phyloP scores from a whole-genome alignment of 805 yeast species.

The Metschnikowia peoriensis region DNA sequence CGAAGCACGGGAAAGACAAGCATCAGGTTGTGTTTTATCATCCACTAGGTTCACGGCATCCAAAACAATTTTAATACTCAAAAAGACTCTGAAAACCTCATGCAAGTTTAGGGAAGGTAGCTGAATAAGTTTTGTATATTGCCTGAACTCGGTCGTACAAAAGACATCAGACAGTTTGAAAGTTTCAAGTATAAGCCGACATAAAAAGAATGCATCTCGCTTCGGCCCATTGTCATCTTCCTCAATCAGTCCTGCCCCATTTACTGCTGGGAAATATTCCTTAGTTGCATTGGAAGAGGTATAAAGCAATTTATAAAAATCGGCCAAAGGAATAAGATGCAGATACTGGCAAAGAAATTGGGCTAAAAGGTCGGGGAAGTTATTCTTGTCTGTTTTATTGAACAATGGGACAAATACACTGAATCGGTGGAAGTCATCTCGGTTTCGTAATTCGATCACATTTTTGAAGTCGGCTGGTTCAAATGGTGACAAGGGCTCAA shows the following conservation, averaged over 20 bases:
- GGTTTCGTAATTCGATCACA: too few relatives aligned
- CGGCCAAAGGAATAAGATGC: slow-evolving; percentile 34
- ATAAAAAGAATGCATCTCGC: neutral
- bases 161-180: neutral
- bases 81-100: slow-evolving; percentile 39
- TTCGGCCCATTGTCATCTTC: neutral
- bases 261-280: too few relatives aligned
- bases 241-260: too few relatives aligned
- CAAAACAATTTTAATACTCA: slow-evolving; percentile 37
- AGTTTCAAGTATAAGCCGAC: neutral
- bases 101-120: slow-evolving; percentile 37
- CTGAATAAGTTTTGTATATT: slow-evolving; percentile 18
- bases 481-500: too few relatives aligned
- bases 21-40: neutral
- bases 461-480: too few relatives aligned
- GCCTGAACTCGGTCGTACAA: neutral
- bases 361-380: neutral
- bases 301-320: slow-evolving; percentile 40
- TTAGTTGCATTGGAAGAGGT: too few relatives aligned
- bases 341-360: slow-evolving; percentile 23
- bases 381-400: neutral
- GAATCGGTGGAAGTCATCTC: too few relatives aligned
- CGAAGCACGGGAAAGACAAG: slow-evolving; percentile 31
- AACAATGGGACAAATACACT: neutral
- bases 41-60: slow-evolving; percentile 13